Conservation (phyloP, 1,284 basidiomycete genomes). For the Irpex rosettiformis region DNA sequence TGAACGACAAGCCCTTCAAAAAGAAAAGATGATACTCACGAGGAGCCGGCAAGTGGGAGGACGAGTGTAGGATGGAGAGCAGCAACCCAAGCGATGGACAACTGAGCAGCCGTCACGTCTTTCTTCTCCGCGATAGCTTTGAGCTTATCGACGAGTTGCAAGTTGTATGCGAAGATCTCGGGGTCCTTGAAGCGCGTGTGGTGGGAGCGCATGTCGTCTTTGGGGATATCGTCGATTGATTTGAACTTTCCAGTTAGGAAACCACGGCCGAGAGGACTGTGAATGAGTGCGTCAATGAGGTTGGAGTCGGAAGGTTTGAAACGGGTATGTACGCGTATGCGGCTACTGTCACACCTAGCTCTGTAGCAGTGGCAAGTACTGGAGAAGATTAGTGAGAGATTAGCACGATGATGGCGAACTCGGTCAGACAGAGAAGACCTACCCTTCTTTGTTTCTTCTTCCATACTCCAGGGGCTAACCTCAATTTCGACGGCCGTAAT, state of each 20-base stretch:
- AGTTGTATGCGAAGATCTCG: slow-evolving; percentile 52
- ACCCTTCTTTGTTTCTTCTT: slow-evolving; percentile 42
- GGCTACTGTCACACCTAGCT: slow-evolving; percentile 47
- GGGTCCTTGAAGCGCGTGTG: slow-evolving; percentile 34
- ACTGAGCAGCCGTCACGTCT: slow-evolving; percentile 50
- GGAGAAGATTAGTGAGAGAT: neutral
- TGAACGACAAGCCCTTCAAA: neutral
- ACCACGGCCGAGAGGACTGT: slow-evolving; percentile 50
- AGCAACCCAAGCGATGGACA: slow-evolving; percentile 61
- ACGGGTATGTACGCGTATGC: slow-evolving; percentile 45
- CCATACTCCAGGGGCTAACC: slow-evolving; percentile 47
- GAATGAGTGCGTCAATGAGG: neutral
- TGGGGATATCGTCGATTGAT: slow-evolving; percentile 40
- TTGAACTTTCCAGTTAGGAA: slow-evolving; percentile 51
- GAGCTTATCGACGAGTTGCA: slow-evolving; percentile 48
- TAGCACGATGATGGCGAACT: slow-evolving; percentile 43
- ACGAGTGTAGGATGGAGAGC: slow-evolving; percentile 40
- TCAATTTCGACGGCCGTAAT: slow-evolving; percentile 51
- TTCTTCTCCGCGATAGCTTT: slow-evolving; percentile 45
- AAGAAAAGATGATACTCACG: slow-evolving; percentile 30
- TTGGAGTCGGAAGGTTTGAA: neutral
- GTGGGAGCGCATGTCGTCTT: slow-evolving; percentile 33
- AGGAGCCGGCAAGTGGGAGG: slow-evolving; percentile 55
- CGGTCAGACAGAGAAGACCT: slow-evolving; percentile 33
- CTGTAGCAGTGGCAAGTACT: slow-evolving; percentile 38